A percentile compares a stretch with the other conserved stretches of the same genome.
phyloP scores from a whole-genome alignment of 2,329 filamentous ascomycete species.

The Cercospora janseana region DNA sequence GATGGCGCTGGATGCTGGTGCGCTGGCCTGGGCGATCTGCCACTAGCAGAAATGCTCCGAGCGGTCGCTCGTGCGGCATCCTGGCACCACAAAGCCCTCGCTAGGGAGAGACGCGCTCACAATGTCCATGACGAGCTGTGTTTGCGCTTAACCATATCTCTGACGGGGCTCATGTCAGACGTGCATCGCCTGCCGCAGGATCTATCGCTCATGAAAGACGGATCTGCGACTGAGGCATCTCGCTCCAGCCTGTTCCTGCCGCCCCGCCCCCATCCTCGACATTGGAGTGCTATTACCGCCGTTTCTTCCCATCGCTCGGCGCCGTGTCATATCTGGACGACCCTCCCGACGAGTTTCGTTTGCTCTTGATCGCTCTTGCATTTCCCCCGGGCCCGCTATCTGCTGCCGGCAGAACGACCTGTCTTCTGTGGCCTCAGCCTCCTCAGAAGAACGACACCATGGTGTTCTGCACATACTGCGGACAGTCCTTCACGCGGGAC shows the following conservation, averaged over 20 bases:
- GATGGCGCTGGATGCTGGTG: slow-evolving; percentile 11
- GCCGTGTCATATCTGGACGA: slow-evolving; percentile 23
- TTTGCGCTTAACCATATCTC: slow-evolving; percentile 14
- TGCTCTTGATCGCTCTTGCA: slow-evolving; percentile 19
- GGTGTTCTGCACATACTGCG: slow-evolving; percentile 56
- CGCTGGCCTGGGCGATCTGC: slow-evolving; percentile 16
- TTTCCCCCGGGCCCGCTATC: slow-evolving; percentile 22
- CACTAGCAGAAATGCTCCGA: slow-evolving; percentile 20
- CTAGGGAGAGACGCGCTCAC: slow-evolving; percentile 25
- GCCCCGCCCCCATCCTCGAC: slow-evolving; percentile 12
- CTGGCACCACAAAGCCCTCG: slow-evolving; percentile 22
- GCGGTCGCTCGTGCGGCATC: slow-evolving; percentile 17
- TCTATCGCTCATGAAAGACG: slow-evolving; percentile 24
- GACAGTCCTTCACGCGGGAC: slow-evolving; percentile 53
- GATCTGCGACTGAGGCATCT: slow-evolving; percentile 27
- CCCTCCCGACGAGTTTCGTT: slow-evolving; percentile 16
- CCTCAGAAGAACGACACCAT: slow-evolving; percentile 34
- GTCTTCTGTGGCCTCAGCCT: background rate
- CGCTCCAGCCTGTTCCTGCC: slow-evolving; percentile 25
- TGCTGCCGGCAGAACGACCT: background rate
- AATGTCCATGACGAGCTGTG: slow-evolving; percentile 28
- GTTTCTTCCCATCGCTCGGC: slow-evolving; percentile 19
- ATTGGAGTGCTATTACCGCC: slow-evolving; percentile 13
- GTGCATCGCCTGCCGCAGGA: slow-evolving; percentile 25
- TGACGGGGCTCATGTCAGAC: slow-evolving; percentile 28